Evolutionary conservation across 116 monocot genomes (phyloP), one percentile per base, ranked within the genome.

Genomic region (Cymodocea nodosa): DNA sequence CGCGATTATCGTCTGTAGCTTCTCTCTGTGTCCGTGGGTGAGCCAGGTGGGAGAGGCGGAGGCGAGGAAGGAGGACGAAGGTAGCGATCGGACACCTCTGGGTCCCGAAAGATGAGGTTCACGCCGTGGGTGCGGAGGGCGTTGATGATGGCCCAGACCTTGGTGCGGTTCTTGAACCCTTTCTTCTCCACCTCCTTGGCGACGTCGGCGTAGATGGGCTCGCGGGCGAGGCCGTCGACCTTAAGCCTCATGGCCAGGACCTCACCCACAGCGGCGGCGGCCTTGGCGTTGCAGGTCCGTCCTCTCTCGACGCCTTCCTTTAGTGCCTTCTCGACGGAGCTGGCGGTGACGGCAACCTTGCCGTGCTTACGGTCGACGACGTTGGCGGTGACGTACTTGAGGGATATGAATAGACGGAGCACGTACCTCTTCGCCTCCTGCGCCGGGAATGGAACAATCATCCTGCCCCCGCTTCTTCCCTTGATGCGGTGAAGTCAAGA

Each of bases 361-460:
- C 97, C 91, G 74, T 66, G 75, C 56, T 63, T 72, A 25, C 88
- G 74, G 68, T 95, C 95, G 10, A 90, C 80, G 1, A 95, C 87
- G 73, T 95, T 95, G 60, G 95, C 95, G 1, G 95, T 95, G 22
- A 95, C 76, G 73, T 81, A 82, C 78, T 95, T 95, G 81, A 95
- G 90, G 23, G 95, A 95, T 62, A 95, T 90, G 85, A 95, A 95
- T 6, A 95, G 67, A 0, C 95, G 83, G 67, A 95, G 79, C 20
- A 90, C 83, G 66, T 81, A 95, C 55, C 94, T 63, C 89, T 90
- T 94, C 25, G 76, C 60, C 19, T 68, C 59, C 19, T 66, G 59
- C 6, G 72, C 60, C 15, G 75, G 40, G 51, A 56, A 20, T 14
- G 65, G 56, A 35, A 12, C 58, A 24, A 55, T 66, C 73, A 73